Base-by-base conservation (phyloP, 225 moss, liverwort and hornwort species). In the Anthoceros angustus region DNA sequence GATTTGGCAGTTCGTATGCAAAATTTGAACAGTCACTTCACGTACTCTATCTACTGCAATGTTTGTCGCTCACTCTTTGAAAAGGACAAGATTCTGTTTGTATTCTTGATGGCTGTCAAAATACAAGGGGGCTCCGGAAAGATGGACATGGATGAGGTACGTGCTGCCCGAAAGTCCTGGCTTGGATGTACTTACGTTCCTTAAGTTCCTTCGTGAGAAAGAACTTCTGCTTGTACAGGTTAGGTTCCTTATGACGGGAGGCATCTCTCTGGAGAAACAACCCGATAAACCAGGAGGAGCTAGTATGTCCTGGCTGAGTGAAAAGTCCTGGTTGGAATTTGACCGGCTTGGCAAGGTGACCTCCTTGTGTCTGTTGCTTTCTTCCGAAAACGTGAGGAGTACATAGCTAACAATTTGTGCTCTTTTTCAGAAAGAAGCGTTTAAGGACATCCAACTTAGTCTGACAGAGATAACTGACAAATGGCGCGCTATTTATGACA, bases 281-380 rank as follows among this genome's bases (percentile, higher is more conserved):
- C 87, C 93, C 21, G 74, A 76, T 9, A 93, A 87, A 72, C 93
- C 79, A 10, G 49, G 14, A 55, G 79, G 76, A 9, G 68, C 86
- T 24, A 6, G 78, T 20, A 67, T 82, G 0, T 0, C 20, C 0
- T 93, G 93, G 93, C 82, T 93, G 39, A 84, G 83, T 15, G 77
- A 89, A 23, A 93, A 84, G 42, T 89, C 85, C 63, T 93, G 93
- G 93, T 85, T 85, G 12, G 93, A 93, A 64, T 74, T 89, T 72
- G 89, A 78, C 73, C 79, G 85, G 7, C 76, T 93, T 0, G 86
- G 86, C 2, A 89, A 93, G 82, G 93, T 93, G 9, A 8, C 43
- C 43, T 45, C 43, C 9, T 8, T 45, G 14, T 45, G 43, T 8
- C 43, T 45, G 43, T 14, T 45, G 43, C n/a, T n/a, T n/a, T n/a